phyloP scores from a whole-genome alignment of 129 eudicot genomes.

The Saussurea involucrata region DNA sequence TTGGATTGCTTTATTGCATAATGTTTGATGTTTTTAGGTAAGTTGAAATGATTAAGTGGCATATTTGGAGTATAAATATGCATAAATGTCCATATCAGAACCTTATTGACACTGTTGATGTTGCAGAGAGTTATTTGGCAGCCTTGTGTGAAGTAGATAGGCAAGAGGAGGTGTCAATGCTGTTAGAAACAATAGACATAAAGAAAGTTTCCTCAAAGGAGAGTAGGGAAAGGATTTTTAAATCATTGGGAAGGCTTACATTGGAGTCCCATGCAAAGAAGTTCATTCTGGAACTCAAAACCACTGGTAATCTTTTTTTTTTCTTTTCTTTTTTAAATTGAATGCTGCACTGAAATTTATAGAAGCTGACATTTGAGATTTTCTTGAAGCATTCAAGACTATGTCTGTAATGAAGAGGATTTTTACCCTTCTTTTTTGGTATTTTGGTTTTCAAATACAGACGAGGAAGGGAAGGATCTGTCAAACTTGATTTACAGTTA shows the following conservation, averaged over 20 bases:
- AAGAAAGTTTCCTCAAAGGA: slow-evolving; percentile 57
- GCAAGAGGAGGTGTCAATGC: slow-evolving; percentile 51
- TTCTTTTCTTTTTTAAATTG: background rate
- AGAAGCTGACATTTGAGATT: slow-evolving; percentile 1
- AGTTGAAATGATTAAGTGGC: background rate
- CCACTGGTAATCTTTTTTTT: slow-evolving; percentile 39
- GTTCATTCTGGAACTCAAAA: slow-evolving; percentile 51
- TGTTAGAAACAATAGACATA: slow-evolving; percentile 61
- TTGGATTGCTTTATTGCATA: background rate
- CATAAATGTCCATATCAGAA: background rate
- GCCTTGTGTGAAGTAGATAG: slow-evolving; percentile 71
- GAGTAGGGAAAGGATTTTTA: slow-evolving; percentile 46
- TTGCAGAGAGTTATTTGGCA: slow-evolving; percentile 65
- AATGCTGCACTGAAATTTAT: background rate
- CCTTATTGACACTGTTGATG: slow-evolving; percentile 17
- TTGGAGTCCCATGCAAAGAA: slow-evolving; percentile 57
- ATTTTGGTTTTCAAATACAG: slow-evolving; percentile 42
- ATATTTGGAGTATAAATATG: background rate
- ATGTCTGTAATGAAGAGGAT: background rate
- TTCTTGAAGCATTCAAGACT: slow-evolving; percentile 4
- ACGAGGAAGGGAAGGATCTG: slow-evolving; percentile 32
- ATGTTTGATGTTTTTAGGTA: background rate
- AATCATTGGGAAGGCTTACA: slow-evolving; percentile 62
- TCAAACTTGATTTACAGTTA: slow-evolving; percentile 58
- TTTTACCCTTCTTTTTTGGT: slow-evolving; percentile 3